Evolutionary conservation across 139 green algal genomes (phyloP), one percentile per base, ranked within the genome.

Genomic region (Nannochloris sp.): DNA sequence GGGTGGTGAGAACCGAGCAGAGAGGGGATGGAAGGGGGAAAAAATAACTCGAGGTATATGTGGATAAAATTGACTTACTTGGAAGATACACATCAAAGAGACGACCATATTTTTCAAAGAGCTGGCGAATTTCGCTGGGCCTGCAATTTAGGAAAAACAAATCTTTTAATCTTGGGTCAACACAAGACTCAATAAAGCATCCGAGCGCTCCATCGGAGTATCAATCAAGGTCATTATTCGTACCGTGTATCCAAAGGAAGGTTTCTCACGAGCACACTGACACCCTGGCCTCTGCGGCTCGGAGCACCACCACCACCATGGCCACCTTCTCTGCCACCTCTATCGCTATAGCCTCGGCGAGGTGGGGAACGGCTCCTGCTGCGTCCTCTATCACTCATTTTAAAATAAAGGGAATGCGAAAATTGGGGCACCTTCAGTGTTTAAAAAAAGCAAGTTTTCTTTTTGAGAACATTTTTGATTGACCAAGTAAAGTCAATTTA

Each of bases 81-180:
- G 88, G 88, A 23, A 95, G 64, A 68, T 95, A 95, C 54, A 91
- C 71, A 46, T 95, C 87, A 5, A 79, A 59, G n/a, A 92, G 61
- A 33, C 74, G 56, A 15, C 83, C 85, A 64, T 84, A 95, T 0
- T 69, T 68, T 56, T 83, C 80, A 63, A 92, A 90, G 54, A 82
- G 82, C 25, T 46, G 47, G 3, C 76, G 71, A 32, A 92, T 58
- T 19, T 92, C 87, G 7, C 89, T 77, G 1, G 63, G 34, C 55
- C 81, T 88, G 71, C 46, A 74, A n/a, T 19, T 54, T 37, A 47
- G 15, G 29, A 51, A 32, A 38, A 60, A 60, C 34, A 14, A 60
- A 60, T 23, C 34, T 12, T 48, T 38, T 60, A 13, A 38, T 60
- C 14, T 48, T n/a, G n/a, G n/a, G n/a, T n/a, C n/a, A n/a, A 24